Base-by-base conservation (phyloP, 495 filamentous ascomycete genomes). In the Hypoxylon crocopeplum region DNA sequence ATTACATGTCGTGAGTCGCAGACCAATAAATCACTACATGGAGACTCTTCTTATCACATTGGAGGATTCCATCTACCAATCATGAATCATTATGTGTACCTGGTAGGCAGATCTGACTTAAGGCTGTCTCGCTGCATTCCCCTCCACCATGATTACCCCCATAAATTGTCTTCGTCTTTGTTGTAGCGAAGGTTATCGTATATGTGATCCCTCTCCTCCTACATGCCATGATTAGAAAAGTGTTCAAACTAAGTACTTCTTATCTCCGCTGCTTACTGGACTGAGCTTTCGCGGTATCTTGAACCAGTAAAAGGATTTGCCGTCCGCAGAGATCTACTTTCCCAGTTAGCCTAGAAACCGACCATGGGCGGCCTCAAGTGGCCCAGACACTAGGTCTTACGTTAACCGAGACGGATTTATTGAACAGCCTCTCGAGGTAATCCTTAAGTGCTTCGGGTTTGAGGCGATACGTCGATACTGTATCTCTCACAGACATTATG, bases 141-240 rank as follows among this genome's bases (percentile, higher is more conserved):
- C 27, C 19, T 13, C 20, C 21, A 7, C 13, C 12, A 27, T 13
- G 3, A 46, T 17, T 25, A 19, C 33, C 16, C 30, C 49, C 49
- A 53, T 16, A 32, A 7, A 29, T 29, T 1, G 2, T 51, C 39
- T 2, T 36, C 49, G 8, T 53, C 48, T 33, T 42, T 19, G 6
- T 36, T 25, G 20, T 45, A 53, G 6, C 49, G 39, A 21, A 53
- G 38, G 1, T 27, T 3, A 6, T 36, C 20, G 5, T 44, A 53
- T 27, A 53, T 53, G 41, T 53, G 21, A 1, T 44, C 49, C 16
- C 13, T 53, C 21, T 53, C 49, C 7, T 45, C 49, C 49, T 53
- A 29, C 3, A 37, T 34, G 12, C 7, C 19, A n/a, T 27, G 1
- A 27, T 53, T 8, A 44, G 49, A 25, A 25, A 10, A 33, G 7